A percentile compares a stretch with the other conserved stretches of the same genome.
phyloP scores from a whole-genome alignment of 495 filamentous ascomycete genomes.

The Podospora tetraspora region DNA sequence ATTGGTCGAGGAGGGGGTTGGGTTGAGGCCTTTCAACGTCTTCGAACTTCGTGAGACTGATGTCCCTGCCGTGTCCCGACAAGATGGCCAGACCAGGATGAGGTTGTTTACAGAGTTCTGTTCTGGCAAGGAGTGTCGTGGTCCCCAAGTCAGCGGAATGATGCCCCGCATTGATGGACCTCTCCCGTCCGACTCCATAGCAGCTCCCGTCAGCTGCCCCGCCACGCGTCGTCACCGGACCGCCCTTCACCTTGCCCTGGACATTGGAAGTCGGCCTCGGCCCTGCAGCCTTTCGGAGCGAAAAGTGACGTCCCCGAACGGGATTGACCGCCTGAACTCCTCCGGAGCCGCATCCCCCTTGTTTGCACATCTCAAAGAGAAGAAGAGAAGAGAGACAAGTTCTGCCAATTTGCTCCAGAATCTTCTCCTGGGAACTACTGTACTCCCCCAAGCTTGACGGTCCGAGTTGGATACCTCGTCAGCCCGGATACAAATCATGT shows the following conservation, averaged over 20 bases:
- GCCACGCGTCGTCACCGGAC: not conserved
- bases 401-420: not conserved
- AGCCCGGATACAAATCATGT: slow-evolving; percentile 47
- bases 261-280: too few species aligned
- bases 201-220: slow-evolving; percentile 3
- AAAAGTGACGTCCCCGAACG: not conserved
- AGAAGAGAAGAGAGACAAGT: not conserved
- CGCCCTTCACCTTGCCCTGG: too few species aligned
- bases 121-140: not conserved
- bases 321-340: not conserved
- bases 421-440: not conserved
- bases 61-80: not conserved
- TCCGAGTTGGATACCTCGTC: not conserved
- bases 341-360: not conserved
- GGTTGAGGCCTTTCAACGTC: not conserved
- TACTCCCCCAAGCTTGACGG: not conserved
- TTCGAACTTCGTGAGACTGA: not conserved
- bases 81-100: not conserved
- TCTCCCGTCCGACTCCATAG: slow-evolving; percentile 3
- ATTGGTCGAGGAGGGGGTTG: too few species aligned
- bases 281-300: not conserved
- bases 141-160: not conserved
- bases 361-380: not conserved
- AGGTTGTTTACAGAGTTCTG: not conserved
- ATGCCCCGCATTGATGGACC: slow-evolving; percentile 5